Percentiles rank a stretch among this genome's conserved stretches.
phyloP scores from a whole-genome alignment of 2,329 filamentous ascomycete species.

The Trichoderma atroviride region DNA sequence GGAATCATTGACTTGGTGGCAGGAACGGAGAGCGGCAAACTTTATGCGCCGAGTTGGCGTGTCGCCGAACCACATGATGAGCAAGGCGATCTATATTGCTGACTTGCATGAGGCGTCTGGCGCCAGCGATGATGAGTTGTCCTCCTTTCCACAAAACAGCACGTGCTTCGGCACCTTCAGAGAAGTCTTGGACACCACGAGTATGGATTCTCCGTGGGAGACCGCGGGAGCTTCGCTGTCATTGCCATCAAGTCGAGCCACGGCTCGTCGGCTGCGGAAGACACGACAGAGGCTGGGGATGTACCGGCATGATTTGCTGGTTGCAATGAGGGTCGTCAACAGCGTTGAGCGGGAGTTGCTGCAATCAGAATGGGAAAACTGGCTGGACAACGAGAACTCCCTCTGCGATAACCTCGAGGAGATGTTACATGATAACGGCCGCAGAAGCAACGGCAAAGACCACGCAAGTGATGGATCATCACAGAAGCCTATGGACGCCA shows the following conservation, averaged over 20 bases:
- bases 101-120: slow-evolving; percentile 72
- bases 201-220: slow-evolving; percentile 60
- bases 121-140: slow-evolving; percentile 36
- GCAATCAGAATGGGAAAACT: slow-evolving; percentile 88
- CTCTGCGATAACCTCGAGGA: slow-evolving; percentile 68
- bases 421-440: slow-evolving; percentile 44
- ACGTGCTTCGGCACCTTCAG: slow-evolving; percentile 66
- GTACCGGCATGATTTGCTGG: slow-evolving; percentile 87
- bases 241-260: slow-evolving; percentile 53
- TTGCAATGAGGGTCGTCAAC: slow-evolving; percentile 89
- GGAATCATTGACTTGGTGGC: slow-evolving; percentile 79
- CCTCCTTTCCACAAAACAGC: slow-evolving; percentile 51
- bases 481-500: slow-evolving; percentile 40
- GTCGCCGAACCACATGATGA: slow-evolving; percentile 77
- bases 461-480: slow-evolving; percentile 32
- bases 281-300: slow-evolving; percentile 81
- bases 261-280: slow-evolving; percentile 68
- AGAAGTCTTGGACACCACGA: slow-evolving; percentile 58
- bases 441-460: slow-evolving; percentile 28
- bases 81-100: slow-evolving; percentile 78
- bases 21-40: slow-evolving; percentile 74
- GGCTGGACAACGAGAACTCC: slow-evolving; percentile 77
- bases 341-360: slow-evolving; percentile 84
- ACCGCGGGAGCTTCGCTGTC: slow-evolving; percentile 53
- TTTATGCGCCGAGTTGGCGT: slow-evolving; percentile 86